phyloP scores from a whole-genome alignment of 2,329 filamentous ascomycete genomes.

The Fusarium protoensiforme region DNA sequence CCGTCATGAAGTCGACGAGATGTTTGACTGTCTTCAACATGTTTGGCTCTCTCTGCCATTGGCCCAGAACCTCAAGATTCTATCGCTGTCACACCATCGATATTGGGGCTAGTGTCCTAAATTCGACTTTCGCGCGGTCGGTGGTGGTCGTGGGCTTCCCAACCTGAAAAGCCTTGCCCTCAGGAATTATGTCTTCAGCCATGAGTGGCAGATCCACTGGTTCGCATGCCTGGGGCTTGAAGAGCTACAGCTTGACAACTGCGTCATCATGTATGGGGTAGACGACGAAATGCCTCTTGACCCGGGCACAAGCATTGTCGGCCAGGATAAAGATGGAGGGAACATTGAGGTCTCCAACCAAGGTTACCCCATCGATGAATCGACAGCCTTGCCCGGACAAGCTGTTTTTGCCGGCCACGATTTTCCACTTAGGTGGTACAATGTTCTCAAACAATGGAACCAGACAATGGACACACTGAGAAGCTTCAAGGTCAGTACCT shows the following conservation, averaged over 20 bases:
- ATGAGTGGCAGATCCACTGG: neutral
- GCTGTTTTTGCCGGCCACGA: neutral
- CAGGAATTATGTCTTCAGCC: neutral
- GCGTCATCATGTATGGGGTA: neutral
- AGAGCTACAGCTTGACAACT: neutral
- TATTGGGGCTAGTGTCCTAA: neutral
- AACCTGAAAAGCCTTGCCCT: neutral
- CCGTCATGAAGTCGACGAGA: too few species aligned
- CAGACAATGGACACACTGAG: neutral
- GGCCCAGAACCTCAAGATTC: neutral
- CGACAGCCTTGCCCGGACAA: neutral
- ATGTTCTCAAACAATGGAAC: neutral
- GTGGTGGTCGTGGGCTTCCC: neutral
- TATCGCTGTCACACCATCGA: neutral
- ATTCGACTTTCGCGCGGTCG: neutral
- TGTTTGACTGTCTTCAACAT: neutral
- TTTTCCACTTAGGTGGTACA: neutral
- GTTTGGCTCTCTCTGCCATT: neutral
- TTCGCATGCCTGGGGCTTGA: neutral
- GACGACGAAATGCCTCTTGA: neutral
- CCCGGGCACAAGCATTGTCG: neutral
- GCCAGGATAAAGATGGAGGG: neutral
- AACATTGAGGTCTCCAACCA: neutral
- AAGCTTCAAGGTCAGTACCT: neutral
- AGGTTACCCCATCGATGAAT: neutral